Conservation (phyloP, 2,329 filamentous ascomycete species). For the Graphilbum sp. region DNA sequence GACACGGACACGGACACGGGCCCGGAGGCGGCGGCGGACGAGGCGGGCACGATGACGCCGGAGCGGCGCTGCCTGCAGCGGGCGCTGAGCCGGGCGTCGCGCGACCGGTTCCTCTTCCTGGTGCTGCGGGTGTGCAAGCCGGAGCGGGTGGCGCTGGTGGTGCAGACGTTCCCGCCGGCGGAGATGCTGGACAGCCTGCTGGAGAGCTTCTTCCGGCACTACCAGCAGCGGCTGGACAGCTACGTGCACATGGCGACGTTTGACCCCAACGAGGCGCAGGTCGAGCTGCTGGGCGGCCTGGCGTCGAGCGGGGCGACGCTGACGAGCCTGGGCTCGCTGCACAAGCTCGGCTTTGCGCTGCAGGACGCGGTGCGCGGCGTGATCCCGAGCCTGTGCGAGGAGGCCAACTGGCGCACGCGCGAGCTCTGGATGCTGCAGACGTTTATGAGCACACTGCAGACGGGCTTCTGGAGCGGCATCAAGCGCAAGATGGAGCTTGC, state of each 20-base stretch:
- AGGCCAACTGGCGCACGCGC: constrained; percentile 25
- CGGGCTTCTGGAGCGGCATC: constrained; percentile 38
- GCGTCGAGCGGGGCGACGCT: constrained; percentile 43
- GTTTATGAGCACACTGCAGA: constrained; percentile 29
- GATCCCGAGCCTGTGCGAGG: constrained; percentile 25
- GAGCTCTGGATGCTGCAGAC: constrained; percentile 32
- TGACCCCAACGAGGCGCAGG: constrained; percentile 32
- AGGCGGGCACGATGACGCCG: constrained; percentile 22
- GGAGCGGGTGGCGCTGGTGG: constrained; percentile 15
- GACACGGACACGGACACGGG: constrained; percentile 21
- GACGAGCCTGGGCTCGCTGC: constrained; percentile 32
- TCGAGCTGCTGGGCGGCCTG: constrained; percentile 43
- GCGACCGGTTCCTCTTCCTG: constrained; percentile 48
- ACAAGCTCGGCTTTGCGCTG: constrained; percentile 42
- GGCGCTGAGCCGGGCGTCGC: constrained; percentile 27
- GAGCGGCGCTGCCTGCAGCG: constrained; percentile 17
- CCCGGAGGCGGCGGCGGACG: no score
- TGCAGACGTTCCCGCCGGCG: no score
- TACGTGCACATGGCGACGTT: no score
- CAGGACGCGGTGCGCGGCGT: constrained; percentile 32
- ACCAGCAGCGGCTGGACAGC: no score
- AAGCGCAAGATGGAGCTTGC: constrained; percentile 39
- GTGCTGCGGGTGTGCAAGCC: constrained; percentile 40
- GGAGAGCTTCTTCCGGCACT: no score
- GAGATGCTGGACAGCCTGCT: no score